Base-by-base conservation (phyloP, 1,284 basidiomycete species). In the Sanghuangporus baumii region DNA sequence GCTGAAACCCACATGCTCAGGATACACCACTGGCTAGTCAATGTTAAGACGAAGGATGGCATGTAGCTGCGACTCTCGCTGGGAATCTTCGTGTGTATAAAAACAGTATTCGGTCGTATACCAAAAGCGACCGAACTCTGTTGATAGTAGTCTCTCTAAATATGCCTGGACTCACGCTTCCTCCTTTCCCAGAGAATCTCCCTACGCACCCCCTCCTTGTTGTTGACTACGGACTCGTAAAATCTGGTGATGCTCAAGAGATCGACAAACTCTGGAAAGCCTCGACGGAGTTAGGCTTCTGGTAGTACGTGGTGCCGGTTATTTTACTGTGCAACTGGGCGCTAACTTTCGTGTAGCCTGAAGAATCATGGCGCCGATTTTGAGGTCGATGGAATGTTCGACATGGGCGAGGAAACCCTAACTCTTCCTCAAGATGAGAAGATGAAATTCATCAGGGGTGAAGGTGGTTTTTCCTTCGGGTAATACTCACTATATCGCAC, bases 361-460 rank as follows among this genome's bases (percentile, higher is more conserved):
- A 85, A 84, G 70, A 86, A 87, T 69, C 84, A 88, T 68, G 84
- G 79, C 2, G 77, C 76, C 16, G 79, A 82, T 31, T 69, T 78
- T 16, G 78, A 82, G 65, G 82, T 79, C 6, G 72, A 78, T 57
- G 72, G 69, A 2, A 86, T 88, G 84, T 89, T 87, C 64, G 78
- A 80, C 4, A 77, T 87, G 71, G 85, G 84, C 5, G 75, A 75
- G 6, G 80, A 81, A 64, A 83, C 81, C 0, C 81, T 89, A 75
- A 75, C 75, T 2, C 73, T 89, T 0, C 83, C 87, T 0, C 62
- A 83, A 20, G 81, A 82, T 43, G 86, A 89, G 69, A 86, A 86
- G 69, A 73, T 87, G 76, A 78, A 79, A 60, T 88, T 76, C 66
- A 86, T 87, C 68, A 85, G 88, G 70, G 87, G 88, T 1, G 82